Base-by-base conservation (phyloP, 2,329 filamentous ascomycete genomes). In the Canariomyces notabilis region DNA sequence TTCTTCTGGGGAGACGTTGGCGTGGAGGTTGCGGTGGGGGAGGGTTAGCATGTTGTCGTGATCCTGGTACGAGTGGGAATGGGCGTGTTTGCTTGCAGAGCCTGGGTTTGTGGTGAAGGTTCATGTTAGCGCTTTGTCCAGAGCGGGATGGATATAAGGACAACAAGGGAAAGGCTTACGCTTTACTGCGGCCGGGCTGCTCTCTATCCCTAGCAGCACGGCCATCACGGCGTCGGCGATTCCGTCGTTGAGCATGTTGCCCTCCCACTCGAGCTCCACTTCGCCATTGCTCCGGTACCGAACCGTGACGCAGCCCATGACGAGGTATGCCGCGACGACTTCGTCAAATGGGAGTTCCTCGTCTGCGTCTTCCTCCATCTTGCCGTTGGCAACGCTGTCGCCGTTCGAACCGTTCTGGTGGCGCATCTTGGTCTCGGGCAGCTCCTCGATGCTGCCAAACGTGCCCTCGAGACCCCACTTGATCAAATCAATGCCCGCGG, bases 171-270 rank as follows among this genome's bases (percentile, higher is more conserved):
- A 32, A 26, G 54, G 69, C 77, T 68, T 74, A 87, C 89, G 87
- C 68, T 93, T 94, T 41, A 98, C 91, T 11, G 93, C 91, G 12
- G 93, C 93, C 5, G 91, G 93, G 44, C 87, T 95, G 66, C 85
- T 94, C 68, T 98, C 93, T 18, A 95, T 87, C 0, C 87, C 90
- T 57, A 95, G 82, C 9, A 98, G 76, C 2, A 96, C 89, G 1
- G 89, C 89, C 75, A 97, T 88, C 44, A 97, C 86, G 14, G 93
- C 89, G 67, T 98, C 93, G n/a, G 93, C 93, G 60, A 98, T 94
- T 50, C 89, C 88, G 61, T 98, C 93, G 64, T 97, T 98, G 61
- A 96, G 83, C 71, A 95, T 87, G 64, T 97, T 98, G 48, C 90
- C 93, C 64, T 97, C 91, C 93, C 93, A 98, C 67, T 95, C 89